Evolutionary conservation across 169 alveolate genomes (phyloP).

Genomic region (Babesia sp.): DNA sequence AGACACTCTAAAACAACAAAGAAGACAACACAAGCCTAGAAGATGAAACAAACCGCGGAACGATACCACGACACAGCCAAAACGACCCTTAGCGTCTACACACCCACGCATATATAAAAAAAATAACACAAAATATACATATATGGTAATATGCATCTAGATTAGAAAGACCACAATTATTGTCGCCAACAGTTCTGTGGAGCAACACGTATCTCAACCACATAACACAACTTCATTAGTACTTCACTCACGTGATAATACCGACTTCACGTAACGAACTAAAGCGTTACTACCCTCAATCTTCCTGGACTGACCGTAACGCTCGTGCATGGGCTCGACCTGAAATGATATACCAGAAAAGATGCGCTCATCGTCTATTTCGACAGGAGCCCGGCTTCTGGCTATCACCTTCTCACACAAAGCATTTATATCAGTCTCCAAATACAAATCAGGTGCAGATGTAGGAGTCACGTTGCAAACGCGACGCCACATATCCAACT

Average conservation of each 20-base stretch:
- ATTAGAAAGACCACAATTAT: no score
- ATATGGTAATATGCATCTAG: no score
- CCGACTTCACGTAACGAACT: constrained; percentile 42
- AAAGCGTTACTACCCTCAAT: constrained; percentile 42
- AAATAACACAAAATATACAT: no score
- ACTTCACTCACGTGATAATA: constrained; percentile 9
- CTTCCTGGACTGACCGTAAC: constrained; percentile 45
- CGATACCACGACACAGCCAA: no score
- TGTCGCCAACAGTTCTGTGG: no score
- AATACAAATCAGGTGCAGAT: background rate
- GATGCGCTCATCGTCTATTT: constrained; percentile 39
- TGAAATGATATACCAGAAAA: constrained; percentile 36
- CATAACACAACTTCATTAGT: no score
- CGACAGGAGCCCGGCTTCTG: background rate
- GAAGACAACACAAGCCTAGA: background rate
- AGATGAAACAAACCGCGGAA: background rate
- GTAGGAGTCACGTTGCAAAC: background rate
- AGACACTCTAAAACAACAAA: background rate
- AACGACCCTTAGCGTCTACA: no score
- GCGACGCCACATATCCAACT: background rate
- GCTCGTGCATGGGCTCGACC: constrained; percentile 61
- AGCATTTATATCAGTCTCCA: background rate
- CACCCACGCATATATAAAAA: no score
- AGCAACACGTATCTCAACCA: no score
- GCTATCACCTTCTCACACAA: background rate